Evolutionary conservation across 2,329 filamentous ascomycete genomes (phyloP).

Genomic region (Aspergillus cejpii): DNA sequence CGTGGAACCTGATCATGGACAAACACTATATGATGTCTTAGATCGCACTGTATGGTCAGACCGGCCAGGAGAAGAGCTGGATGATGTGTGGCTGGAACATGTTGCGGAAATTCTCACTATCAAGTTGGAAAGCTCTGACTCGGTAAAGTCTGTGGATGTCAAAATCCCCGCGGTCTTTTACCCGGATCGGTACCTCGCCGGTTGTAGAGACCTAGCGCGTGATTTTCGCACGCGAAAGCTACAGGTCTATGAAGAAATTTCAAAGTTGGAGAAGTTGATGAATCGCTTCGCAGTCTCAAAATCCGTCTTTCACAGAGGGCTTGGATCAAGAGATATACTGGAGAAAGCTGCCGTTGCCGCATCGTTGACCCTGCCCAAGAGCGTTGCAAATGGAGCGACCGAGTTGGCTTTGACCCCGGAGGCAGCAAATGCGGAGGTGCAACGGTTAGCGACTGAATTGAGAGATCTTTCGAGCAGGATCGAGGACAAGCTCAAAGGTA

Average conservation of each 20-base stretch:
- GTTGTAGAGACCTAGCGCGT: conserved; percentile 44
- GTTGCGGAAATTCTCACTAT: conserved; percentile 53
- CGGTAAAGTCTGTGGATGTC: conserved; percentile 39
- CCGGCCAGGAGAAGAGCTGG: conserved; percentile 33
- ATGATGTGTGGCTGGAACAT: conserved; percentile 44
- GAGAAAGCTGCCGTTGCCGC: conserved; percentile 33
- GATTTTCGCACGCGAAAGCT: conserved; percentile 41
- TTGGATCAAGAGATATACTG: conserved; percentile 29
- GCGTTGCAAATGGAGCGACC: conserved; percentile 11
- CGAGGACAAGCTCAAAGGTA: conserved; percentile 39
- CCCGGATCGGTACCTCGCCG: conserved; percentile 54
- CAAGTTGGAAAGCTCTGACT: conserved; percentile 33
- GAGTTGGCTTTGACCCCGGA: conserved; percentile 15
- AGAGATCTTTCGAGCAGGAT: conserved; percentile 34
- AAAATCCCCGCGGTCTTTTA: conserved; percentile 51
- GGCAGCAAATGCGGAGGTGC: conserved; percentile 17
- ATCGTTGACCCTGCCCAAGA: conserved; percentile 22
- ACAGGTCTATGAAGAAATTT: conserved; percentile 29
- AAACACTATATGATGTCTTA: conserved; percentile 50
- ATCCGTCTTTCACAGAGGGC: conserved; percentile 11
- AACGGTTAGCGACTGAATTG: conserved; percentile 32
- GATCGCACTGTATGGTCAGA: conserved; percentile 48
- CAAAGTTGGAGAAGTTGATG: conserved; percentile 28
- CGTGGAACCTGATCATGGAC: conserved; percentile 34
- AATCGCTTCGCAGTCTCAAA: conserved; percentile 25